Conservation (phyloP, 192 early-diverging fungal genomes). For the Chytriomyces sp. region DNA sequence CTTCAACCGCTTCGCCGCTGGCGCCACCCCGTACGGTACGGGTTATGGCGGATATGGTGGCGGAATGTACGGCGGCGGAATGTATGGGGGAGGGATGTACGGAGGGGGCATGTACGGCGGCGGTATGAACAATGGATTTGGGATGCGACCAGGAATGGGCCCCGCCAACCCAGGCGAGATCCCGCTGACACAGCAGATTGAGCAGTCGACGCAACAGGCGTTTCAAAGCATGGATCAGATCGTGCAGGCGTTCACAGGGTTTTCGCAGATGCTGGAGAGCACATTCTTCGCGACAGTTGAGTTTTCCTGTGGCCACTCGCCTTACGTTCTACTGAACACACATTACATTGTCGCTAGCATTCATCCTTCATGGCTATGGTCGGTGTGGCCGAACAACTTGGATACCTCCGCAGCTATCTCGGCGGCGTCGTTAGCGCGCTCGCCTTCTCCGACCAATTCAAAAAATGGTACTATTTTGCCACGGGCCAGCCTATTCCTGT, state of each 20-base stretch:
- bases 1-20: conserved; percentile 2
- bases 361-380: conserved; percentile 83
- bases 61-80: conserved; percentile 32
- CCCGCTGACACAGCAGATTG: conserved; percentile 79
- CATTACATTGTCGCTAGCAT: conserved; percentile 11
- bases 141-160: conserved; percentile 48
- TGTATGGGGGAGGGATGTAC: conserved; percentile 48
- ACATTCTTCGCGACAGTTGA: conserved; percentile 95
- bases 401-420: conserved; percentile 82
- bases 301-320: conserved; percentile 62
- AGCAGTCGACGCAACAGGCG: conserved; percentile 86
- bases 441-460: conserved; percentile 71
- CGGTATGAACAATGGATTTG: conserved; percentile 38
- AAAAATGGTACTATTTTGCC: conserved; percentile 60
- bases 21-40: conserved; percentile 27
- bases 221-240: conserved; percentile 92
- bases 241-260: conserved; percentile 95
- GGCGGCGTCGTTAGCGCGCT: conserved; percentile 82
- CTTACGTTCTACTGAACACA: neutral
- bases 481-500: conserved; percentile 70
- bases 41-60: conserved; percentile 32
- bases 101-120: conserved; percentile 60
- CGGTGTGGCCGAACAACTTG: conserved; percentile 97
- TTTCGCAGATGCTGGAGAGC: conserved; percentile 97
- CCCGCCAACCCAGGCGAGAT: conserved; percentile 65